Conservation (phyloP, 257 asterid genomes). For the Verbena officinalis region DNA sequence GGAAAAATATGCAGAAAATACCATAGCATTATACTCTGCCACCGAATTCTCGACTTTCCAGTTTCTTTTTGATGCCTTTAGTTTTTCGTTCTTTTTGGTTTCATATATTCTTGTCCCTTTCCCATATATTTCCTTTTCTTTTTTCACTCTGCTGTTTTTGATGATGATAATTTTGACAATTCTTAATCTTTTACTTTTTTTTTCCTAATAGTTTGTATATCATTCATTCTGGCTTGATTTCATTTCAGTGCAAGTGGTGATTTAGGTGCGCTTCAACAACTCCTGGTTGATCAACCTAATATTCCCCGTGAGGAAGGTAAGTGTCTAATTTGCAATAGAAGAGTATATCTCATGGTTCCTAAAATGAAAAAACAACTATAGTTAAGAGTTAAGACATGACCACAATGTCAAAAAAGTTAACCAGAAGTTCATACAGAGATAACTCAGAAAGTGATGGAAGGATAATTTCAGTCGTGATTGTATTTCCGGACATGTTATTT, state of each 20-base stretch:
- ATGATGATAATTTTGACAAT: not conserved
- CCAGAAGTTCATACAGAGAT: not conserved
- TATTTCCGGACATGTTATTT: too few species aligned
- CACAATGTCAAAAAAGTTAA: not conserved
- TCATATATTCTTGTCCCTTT: not conserved
- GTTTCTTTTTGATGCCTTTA: not conserved
- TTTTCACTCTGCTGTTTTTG: not conserved
- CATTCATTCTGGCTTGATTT: not conserved
- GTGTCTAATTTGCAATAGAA: not conserved
- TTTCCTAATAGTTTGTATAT: not conserved
- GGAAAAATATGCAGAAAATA: not conserved
- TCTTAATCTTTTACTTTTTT: not conserved
- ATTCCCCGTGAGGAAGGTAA: slow-evolving; percentile 79
- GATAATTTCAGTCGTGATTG: too few species aligned
- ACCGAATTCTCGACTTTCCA: too few species aligned
- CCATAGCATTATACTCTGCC: not conserved
- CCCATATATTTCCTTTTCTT: not conserved
- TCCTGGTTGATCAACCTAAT: slow-evolving; percentile 84
- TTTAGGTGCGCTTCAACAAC: slow-evolving; percentile 60
- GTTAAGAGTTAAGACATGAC: not conserved
- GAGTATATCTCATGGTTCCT: slow-evolving; percentile 3
- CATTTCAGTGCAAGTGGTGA: slow-evolving; percentile 59
- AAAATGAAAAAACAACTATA: not conserved
- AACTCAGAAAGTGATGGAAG: not conserved
- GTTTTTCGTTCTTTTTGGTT: not conserved